Percentiles rank a stretch among this genome's conserved stretches.
phyloP scores from a whole-genome alignment of 768 basidiomycete species.

The Cystobasidium onofrii region DNA sequence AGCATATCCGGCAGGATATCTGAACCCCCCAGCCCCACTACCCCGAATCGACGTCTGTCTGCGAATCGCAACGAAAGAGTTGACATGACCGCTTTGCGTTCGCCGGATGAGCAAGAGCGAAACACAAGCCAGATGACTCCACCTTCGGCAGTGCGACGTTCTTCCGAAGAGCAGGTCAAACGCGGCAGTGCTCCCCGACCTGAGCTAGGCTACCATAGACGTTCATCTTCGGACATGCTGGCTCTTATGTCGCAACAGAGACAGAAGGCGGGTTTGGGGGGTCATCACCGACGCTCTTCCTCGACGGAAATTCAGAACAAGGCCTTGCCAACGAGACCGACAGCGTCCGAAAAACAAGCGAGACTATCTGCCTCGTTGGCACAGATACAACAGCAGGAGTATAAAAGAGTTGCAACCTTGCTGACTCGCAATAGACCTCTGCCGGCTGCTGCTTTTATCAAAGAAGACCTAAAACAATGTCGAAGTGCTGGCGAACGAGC shows the following conservation, averaged over 20 bases:
- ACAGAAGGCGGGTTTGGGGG: background rate
- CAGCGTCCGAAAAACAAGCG: background rate
- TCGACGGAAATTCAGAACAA: background rate
- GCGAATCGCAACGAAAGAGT: background rate
- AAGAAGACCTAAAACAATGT: conserved; percentile 3
- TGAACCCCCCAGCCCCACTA: background rate
- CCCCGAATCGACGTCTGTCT: background rate
- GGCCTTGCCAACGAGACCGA: background rate
- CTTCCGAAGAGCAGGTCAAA: background rate
- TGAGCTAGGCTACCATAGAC: background rate
- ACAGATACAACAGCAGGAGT: background rate
- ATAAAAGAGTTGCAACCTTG: background rate
- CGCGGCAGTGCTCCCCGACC: background rate
- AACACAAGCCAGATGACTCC: background rate
- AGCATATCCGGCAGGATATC: background rate
- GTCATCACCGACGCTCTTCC: conserved; percentile 2
- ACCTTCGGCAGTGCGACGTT: background rate
- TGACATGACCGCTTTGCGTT: background rate
- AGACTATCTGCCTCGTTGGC: background rate
- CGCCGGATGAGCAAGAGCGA: background rate
- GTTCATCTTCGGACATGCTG: background rate
- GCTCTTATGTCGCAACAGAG: background rate
- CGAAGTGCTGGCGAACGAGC: conserved; percentile 23
- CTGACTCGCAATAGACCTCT: conserved; percentile 15
- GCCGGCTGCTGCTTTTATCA: background rate